These are phyloP conservation scores for Diplosphaera chodatii DNA, from an alignment of 139 green algal species.

Conservation along the genomic window DNA sequence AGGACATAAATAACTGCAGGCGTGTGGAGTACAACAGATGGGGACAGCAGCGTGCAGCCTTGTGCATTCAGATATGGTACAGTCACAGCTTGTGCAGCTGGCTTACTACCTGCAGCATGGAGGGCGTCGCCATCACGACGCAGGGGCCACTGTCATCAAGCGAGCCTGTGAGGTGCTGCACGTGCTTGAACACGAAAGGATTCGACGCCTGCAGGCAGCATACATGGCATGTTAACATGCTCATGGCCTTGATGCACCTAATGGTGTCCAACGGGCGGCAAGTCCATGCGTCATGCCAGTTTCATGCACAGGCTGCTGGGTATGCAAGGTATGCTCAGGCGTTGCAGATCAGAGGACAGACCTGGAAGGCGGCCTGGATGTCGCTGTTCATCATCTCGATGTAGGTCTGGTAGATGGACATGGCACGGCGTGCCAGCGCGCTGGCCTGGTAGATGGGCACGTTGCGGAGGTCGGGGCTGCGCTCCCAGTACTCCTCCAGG, in stretches of 20 bases:
- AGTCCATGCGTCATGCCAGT: too few species aligned
- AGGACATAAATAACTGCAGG: too few species aligned
- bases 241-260: too few species aligned
- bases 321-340: too few species aligned
- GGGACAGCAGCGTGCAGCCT: too few species aligned
- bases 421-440: slow-evolving; percentile 63
- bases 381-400: slow-evolving; percentile 97
- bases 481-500: slow-evolving; percentile 92
- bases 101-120: slow-evolving; percentile 84
- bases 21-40: too few species aligned
- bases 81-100: too few species aligned
- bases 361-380: slow-evolving; percentile 78
- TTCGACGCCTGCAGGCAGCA: slow-evolving; percentile 55
- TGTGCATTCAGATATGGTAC: too few species aligned
- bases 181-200: slow-evolving; percentile 94
- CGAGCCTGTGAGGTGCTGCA: slow-evolving; percentile 66
- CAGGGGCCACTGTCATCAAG: slow-evolving; percentile 82
- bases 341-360: too few species aligned
- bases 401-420: slow-evolving; percentile 90
- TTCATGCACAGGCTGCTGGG: too few species aligned
- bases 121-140: slow-evolving; percentile 94
- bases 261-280: too few species aligned
- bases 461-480: slow-evolving; percentile 70
- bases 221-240: too few species aligned
- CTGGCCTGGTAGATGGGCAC: slow-evolving; percentile 92